A percentile compares a stretch with the other conserved stretches of the same genome.
Conservation (phyloP, 2,329 filamentous ascomycete species). For the Pseudofabraea citricarpa region DNA sequence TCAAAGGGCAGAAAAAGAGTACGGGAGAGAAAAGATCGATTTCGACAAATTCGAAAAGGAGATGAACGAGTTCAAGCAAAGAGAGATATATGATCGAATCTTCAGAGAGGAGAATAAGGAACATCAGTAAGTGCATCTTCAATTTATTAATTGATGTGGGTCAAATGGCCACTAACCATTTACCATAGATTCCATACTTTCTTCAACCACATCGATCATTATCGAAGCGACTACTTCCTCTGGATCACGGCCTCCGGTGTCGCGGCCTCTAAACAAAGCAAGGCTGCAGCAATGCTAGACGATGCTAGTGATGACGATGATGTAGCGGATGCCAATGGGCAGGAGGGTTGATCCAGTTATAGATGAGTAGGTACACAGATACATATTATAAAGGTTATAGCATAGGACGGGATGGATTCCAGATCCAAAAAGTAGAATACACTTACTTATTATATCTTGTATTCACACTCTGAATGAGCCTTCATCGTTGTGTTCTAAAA, state of each 20-base stretch:
- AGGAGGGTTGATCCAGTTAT: slow-evolving; percentile 24
- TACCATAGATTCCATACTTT: slow-evolving; percentile 65
- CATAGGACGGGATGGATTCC: too few relatives aligned
- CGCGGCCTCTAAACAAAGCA: slow-evolving; percentile 49
- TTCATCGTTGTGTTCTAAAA: too few relatives aligned
- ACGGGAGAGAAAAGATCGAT: slow-evolving; percentile 65
- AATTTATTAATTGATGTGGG: not conserved
- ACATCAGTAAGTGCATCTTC: slow-evolving; percentile 61
- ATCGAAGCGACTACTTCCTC: slow-evolving; percentile 65
- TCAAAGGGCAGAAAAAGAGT: slow-evolving; percentile 57
- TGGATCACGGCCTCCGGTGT: slow-evolving; percentile 70
- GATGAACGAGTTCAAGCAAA: slow-evolving; percentile 85
- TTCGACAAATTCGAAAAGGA: slow-evolving; percentile 74
- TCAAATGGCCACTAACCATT: slow-evolving; percentile 5
- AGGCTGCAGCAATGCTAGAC: slow-evolving; percentile 42
- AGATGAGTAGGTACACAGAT: too few relatives aligned
- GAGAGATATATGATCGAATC: slow-evolving; percentile 87
- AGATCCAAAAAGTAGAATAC: too few relatives aligned
- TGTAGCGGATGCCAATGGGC: slow-evolving; percentile 31
- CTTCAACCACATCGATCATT: slow-evolving; percentile 76
- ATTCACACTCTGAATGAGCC: too few relatives aligned
- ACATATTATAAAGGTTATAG: too few relatives aligned
- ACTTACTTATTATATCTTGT: too few relatives aligned
- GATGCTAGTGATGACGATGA: slow-evolving; percentile 39
- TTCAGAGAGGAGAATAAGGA: slow-evolving; percentile 85